Evolutionary conservation across 1,284 basidiomycete genomes (phyloP).

Genomic region (Boletus holoroseus): DNA sequence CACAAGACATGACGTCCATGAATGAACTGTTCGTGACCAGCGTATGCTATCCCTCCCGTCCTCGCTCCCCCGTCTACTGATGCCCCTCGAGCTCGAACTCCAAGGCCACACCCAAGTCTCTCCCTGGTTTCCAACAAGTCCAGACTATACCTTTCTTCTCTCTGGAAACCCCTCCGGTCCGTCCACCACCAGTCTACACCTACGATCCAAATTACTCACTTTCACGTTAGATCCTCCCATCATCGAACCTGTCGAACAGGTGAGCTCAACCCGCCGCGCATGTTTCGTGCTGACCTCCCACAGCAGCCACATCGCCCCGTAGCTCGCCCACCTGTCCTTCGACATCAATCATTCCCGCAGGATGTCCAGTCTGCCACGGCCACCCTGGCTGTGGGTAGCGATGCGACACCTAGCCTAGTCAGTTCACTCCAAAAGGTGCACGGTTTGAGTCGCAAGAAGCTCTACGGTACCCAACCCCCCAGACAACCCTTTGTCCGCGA

Average conservation of each 20-base stretch:
- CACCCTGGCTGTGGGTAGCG: neutral
- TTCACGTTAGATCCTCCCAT: constrained; percentile 2
- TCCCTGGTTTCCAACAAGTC: constrained; percentile 38
- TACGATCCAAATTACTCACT: neutral
- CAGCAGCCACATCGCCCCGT: constrained; percentile 17
- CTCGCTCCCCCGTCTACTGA: constrained; percentile 10
- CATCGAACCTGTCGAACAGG: constrained; percentile 15
- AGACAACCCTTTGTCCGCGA: constrained; percentile 50
- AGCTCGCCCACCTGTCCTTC: constrained; percentile 25
- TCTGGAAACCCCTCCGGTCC: constrained; percentile 26
- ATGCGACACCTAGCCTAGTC: constrained; percentile 41
- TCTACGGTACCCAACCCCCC: constrained; percentile 47
- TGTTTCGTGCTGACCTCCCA: constrained; percentile 14
- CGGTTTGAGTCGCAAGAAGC: constrained; percentile 57
- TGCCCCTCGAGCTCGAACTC: constrained; percentile 37
- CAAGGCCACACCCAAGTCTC: constrained; percentile 35
- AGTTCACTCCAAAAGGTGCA: constrained; percentile 53
- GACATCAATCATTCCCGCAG: constrained; percentile 31
- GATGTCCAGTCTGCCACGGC: constrained; percentile 18
- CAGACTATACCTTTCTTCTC: constrained; percentile 35
- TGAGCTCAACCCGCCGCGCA: neutral
- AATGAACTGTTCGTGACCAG: constrained; percentile 49
- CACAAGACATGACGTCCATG: constrained; percentile 41
- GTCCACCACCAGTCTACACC: neutral
- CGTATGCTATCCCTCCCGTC: constrained; percentile 36